Evolutionary conservation across 2,329 filamentous ascomycete species (phyloP), one percentile per base, ranked within the genome.

Genomic region (Gaeumannomyces tritici): DNA sequence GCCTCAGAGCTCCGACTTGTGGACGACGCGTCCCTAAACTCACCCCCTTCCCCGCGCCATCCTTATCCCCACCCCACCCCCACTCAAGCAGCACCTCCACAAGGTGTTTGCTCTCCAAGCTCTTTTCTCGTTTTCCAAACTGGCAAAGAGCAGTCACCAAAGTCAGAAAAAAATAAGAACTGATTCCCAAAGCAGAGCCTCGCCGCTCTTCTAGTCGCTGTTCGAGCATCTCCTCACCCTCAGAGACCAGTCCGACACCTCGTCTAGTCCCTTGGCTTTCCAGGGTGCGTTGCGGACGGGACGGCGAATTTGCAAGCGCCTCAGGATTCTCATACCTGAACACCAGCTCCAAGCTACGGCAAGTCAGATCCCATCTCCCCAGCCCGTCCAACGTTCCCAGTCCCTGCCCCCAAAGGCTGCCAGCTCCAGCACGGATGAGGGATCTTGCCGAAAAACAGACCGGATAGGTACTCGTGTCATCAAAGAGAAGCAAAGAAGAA

Each of bases 41-140:
- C 55, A 33, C 33, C 55, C 59, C 60, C 60, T 61, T 61, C 60
- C 60, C 60, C 60, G 60, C 60, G 60, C 56, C 56, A 15, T n/a
- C 27, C n/a, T n/a, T 57, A 47, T 33, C 57, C 26, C 9, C 60
- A 61, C 60, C 60, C 60, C 60, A 57, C 28, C 51, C 60, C 60
- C 60, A 57, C 28, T 28, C 21, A 26, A 33, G 42, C 21, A 51
- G 8, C 6, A n/a, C 42, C n/a, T n/a, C 42, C 42, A 51, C 42
- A 21, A 51, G 18, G 42, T 13, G 42, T 56, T 26, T 29, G 24
- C 27, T 15, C 26, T 56, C 55, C 54, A 55, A 27, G 54, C n/a
- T 55, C 26, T 55, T 27, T 35, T 35, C 33, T 56, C 55, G 18
- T 18, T 28, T 9, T 56, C 24, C 55, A 56, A 27, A 28, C 24